These are phyloP conservation scores for Monosporascus sp. DNA, from an alignment of 2,329 filamentous ascomycete genomes.

Conservation along the genomic window DNA sequence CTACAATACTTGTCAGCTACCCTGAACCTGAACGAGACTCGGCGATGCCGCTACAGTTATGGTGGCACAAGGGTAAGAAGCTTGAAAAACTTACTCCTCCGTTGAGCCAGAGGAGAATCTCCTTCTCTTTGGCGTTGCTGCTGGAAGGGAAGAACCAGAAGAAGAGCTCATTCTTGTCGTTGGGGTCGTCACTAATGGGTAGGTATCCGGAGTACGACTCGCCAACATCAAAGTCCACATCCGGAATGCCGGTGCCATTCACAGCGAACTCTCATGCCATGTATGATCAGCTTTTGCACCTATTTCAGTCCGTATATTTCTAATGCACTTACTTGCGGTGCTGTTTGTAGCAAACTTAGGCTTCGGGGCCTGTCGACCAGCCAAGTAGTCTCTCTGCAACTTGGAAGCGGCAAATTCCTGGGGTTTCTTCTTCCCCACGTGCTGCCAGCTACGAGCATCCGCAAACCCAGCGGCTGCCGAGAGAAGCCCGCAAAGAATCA, in stretches of 20 bases:
- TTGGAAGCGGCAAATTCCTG: conserved; percentile 3
- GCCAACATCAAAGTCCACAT: conserved; percentile 58
- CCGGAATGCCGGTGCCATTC: conserved; percentile 56
- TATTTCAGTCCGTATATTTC: background rate
- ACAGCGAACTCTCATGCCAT: conserved; percentile 47
- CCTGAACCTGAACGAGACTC: background rate
- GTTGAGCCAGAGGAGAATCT: conserved; percentile 51
- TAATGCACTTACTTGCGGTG: conserved; percentile 20
- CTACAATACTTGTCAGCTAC: conserved; percentile 20
- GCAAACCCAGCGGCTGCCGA: conserved; percentile 13
- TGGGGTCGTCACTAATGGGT: conserved; percentile 41
- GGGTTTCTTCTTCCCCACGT: conserved; percentile 24
- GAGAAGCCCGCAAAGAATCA: conserved; percentile 17
- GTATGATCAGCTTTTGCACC: background rate
- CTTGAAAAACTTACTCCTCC: conserved; percentile 31
- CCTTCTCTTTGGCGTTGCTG: conserved; percentile 37
- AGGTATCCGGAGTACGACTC: conserved; percentile 56
- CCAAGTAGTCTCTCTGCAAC: conserved; percentile 17
- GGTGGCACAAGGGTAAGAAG: background rate
- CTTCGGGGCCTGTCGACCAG: conserved; percentile 16
- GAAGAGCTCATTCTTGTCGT: conserved; percentile 40
- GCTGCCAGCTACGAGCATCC: conserved; percentile 23
- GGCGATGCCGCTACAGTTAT: background rate
- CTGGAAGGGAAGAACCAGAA: conserved; percentile 54
- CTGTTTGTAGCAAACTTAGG: conserved; percentile 23